A percentile compares a stretch with the other conserved stretches of the same genome.
These are phyloP conservation scores for Boletus austroedulis DNA, from an alignment of 1,284 basidiomycete species.

Conservation along the genomic window DNA sequence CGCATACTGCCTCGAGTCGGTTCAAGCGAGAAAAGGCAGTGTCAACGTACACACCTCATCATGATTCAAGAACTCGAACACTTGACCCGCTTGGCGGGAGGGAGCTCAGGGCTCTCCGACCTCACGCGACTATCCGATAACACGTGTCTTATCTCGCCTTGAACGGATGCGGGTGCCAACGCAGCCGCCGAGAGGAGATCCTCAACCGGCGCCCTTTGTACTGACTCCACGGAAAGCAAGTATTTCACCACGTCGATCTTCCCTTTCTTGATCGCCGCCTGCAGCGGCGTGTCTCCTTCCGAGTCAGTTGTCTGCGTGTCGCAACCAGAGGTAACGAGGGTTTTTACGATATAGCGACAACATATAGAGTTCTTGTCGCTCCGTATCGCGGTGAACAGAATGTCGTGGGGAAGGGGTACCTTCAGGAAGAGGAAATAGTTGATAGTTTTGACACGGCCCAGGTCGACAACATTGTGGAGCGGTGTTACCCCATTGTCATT, in stretches of 20 bases:
- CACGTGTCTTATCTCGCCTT: neutral
- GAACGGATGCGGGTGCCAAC: neutral
- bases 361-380: neutral
- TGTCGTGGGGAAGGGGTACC: neutral
- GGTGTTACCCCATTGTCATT: neutral
- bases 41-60: neutral
- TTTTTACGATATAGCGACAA: neutral
- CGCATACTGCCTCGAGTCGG: neutral
- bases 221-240: neutral
- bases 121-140: neutral
- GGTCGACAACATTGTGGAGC: neutral
- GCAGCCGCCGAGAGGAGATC: neutral
- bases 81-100: neutral
- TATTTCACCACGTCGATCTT: neutral
- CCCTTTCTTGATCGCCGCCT: neutral
- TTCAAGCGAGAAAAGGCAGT: neutral
- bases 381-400: slow-evolving; percentile 1
- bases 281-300: neutral
- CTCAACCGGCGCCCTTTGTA: too few species aligned
- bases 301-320: neutral
- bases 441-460: neutral
- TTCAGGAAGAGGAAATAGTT: neutral
- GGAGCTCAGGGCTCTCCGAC: neutral
- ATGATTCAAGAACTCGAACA: neutral
- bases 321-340: slow-evolving; percentile 1